Percentiles rank a stretch among this genome's conserved stretches.
These are phyloP conservation scores for Syncephalastrum racemosum DNA, from an alignment of 371 early-diverging fungal species.

Conservation along the genomic window DNA sequence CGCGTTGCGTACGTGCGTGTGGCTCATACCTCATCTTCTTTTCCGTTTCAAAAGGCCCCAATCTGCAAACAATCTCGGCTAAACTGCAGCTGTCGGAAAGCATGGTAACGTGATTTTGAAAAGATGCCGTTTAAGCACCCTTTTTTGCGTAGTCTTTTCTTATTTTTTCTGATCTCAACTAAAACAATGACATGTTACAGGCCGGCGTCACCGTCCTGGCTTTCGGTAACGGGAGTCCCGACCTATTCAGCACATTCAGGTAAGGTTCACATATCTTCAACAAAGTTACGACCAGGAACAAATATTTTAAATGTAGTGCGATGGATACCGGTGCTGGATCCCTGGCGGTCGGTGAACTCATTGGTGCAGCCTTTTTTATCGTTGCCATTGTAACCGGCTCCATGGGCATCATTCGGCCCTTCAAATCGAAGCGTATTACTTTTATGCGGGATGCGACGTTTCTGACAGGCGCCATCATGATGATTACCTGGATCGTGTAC, in stretches of 20 bases:
- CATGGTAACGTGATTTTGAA: conserved; percentile 45
- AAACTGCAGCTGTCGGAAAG: conserved; percentile 65
- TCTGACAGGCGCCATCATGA: conserved; percentile 64
- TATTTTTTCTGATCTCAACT: too few relatives aligned
- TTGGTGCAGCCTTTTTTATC: conserved; percentile 81
- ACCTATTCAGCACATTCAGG: conserved; percentile 77
- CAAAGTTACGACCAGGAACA: not conserved
- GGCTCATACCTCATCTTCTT: conserved; percentile 2
- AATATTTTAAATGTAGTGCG: conserved; percentile 45
- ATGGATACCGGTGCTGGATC: conserved; percentile 71
- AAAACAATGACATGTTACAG: conserved; percentile 18
- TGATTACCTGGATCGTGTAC: conserved; percentile 58
- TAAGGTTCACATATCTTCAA: conserved; percentile 12
- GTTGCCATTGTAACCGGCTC: conserved; percentile 72
- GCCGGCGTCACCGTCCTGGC: conserved; percentile 88
- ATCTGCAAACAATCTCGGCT: conserved; percentile 64
- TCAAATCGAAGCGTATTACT: conserved; percentile 61
- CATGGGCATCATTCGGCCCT: conserved; percentile 69
- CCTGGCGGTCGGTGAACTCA: conserved; percentile 78
- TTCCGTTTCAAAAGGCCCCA: conserved; percentile 45
- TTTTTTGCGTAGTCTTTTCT: too few relatives aligned
- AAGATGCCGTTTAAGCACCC: not conserved
- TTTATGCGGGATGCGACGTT: conserved; percentile 74
- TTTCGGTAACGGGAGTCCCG: conserved; percentile 85
- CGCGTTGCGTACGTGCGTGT: not conserved